Evolutionary conservation across 2,329 filamentous ascomycete genomes (phyloP), one percentile per base, ranked within the genome.

Genomic region (Colletotrichum musicola): DNA sequence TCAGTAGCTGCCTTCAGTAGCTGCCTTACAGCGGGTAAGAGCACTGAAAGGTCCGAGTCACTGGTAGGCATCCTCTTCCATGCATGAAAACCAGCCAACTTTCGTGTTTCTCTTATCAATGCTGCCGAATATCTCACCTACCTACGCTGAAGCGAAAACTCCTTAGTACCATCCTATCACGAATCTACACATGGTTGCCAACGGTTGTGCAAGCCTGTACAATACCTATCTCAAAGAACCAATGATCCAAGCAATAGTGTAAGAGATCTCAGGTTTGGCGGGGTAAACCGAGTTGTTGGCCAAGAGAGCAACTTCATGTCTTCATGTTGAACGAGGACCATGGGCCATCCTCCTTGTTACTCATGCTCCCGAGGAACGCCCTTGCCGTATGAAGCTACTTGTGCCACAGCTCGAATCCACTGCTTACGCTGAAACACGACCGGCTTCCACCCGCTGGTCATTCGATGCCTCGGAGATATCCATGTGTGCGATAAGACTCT

Each of bases 361-460:
- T 58, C 22, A 50, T 27, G 54, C 27, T 44, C 61, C 56, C 65
- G 65, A 66, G 66, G 66, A 66, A 65, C 35, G 35, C 42, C 62
- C 62, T 69, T 69, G 62, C 25, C 50, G 62, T 56, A 55, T 66
- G 66, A 69, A 69, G 66, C 66, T 66, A 50, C 50, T 66, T 38
- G 44, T 61, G 66, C 66, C 50, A 60, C 62, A 69, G 62, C 62
- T 56, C 25, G n/a, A 66, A 35, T 56, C 25, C 62, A 69, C 42
- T n/a, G 27, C 44, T 56, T 35, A 66, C 66, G 66, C 62, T 66
- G 66, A 66, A 69, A 69, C 66, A 44, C 44, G 66, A 40, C 62
- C 56, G 62, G 62, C 56, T 46, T 42, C 62, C 47, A 30, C 60
- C 62, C 51, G 20, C 35, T 56, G 40, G 54, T 60, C n/a, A 47